Conservation (phyloP, 1,139 yeast genomes). For the Debaryomyces subglobosus region DNA sequence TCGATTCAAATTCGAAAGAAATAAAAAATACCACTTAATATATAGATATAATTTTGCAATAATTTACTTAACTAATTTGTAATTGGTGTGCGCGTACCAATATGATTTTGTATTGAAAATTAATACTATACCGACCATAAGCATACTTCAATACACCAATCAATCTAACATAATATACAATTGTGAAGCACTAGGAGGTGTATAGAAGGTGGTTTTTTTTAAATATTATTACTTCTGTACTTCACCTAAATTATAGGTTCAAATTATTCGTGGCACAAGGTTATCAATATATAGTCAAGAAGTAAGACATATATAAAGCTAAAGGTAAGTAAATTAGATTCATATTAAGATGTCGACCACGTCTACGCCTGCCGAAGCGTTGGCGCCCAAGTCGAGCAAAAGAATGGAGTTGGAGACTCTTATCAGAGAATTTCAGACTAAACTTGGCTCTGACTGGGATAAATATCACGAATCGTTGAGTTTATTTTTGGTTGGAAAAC, state of each 20-base stretch:
- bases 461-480: constrained; percentile 80
- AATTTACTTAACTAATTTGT: not conserved
- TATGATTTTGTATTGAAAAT: constrained; percentile 1
- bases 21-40: not conserved
- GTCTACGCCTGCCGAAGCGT: constrained; percentile 1
- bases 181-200: not conserved
- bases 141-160: not conserved
- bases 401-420: constrained; percentile 73
- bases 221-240: not conserved
- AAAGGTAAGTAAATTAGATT: not conserved
- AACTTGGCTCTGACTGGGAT: constrained; percentile 82
- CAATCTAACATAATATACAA: not conserved
- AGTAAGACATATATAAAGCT: not conserved
- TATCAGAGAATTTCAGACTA: constrained; percentile 71
- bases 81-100: not conserved
- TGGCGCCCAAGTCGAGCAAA: constrained; percentile 26
- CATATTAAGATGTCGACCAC: constrained; percentile 1
- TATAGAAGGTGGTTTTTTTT: not conserved
- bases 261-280: not conserved
- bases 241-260: not conserved
- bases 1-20: not conserved
- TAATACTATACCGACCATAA: not conserved
- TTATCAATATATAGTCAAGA: not conserved
- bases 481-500: constrained; percentile 73
- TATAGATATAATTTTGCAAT: not conserved